A percentile compares a stretch with the other conserved stretches of the same genome.
phyloP scores from a whole-genome alignment of 257 asterid genomes.

The Solanum tarapatanum region DNA sequence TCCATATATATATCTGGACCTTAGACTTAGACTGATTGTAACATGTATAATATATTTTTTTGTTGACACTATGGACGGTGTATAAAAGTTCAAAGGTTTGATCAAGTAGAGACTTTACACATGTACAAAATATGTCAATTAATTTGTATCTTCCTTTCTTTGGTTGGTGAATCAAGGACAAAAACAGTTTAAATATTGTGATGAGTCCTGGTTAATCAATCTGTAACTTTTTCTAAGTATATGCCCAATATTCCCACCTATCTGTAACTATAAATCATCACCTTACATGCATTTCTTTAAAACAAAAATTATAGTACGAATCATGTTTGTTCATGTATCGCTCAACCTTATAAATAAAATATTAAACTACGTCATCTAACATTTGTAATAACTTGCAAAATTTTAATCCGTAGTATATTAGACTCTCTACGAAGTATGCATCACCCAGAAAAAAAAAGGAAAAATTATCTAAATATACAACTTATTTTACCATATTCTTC shows the following conservation, averaged over 20 bases:
- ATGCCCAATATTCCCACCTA: not conserved
- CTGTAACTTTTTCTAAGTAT: not conserved
- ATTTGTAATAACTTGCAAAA: not conserved
- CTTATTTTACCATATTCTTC: no score
- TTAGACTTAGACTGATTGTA: not conserved
- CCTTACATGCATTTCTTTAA: not conserved
- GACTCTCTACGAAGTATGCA: not conserved
- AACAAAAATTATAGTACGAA: not conserved
- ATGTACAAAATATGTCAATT: not conserved
- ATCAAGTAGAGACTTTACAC: not conserved
- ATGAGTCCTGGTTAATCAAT: not conserved
- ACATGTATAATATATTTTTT: not conserved
- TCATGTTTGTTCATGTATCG: not conserved
- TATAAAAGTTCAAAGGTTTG: not conserved
- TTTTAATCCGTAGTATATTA: not conserved
- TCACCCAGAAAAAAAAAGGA: no score
- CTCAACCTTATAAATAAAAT: not conserved
- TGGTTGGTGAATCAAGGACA: not conserved
- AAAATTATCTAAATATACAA: no score
- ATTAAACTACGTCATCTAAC: not conserved
- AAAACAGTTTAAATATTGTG: not conserved
- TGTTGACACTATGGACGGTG: not conserved
- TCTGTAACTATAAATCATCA: not conserved
- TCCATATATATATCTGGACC: not conserved
- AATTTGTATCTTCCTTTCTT: not conserved